These are phyloP conservation scores for Graphilbum ipis-grandicollis DNA, from an alignment of 2,329 filamentous ascomycete species.

Conservation along the genomic window DNA sequence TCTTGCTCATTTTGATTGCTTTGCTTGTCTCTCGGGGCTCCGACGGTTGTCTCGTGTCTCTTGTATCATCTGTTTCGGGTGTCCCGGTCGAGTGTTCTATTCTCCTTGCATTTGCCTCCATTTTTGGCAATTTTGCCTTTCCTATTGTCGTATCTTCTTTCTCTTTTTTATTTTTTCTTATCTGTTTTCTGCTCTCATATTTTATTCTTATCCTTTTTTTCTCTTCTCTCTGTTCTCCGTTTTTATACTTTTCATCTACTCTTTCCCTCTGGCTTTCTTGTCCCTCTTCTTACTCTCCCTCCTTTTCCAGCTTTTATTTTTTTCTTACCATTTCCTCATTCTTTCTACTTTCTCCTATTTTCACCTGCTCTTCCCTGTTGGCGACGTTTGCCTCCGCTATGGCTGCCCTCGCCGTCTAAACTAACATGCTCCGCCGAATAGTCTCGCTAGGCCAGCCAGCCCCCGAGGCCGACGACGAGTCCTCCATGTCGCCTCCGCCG, in stretches of 20 bases:
- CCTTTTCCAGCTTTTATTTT: too few relatives aligned
- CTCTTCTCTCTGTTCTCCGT: neutral
- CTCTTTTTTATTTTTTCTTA: neutral
- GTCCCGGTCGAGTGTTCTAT: too few relatives aligned
- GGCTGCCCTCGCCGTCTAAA: neutral
- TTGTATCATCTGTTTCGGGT: too few relatives aligned
- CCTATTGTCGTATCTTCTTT: neutral
- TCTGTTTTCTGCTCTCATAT: neutral
- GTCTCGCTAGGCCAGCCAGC: conserved; percentile 24
- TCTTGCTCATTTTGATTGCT: neutral
- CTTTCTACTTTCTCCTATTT: too few relatives aligned
- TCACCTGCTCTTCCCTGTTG: too few relatives aligned
- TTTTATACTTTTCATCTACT: neutral
- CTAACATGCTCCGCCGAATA: conserved; percentile 26
- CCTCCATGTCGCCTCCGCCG: conserved; percentile 42
- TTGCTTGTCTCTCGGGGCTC: neutral
- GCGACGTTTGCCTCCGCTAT: too few relatives aligned
- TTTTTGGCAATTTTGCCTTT: neutral
- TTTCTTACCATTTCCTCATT: neutral
- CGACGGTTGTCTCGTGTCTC: too few relatives aligned
- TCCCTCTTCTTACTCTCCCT: neutral
- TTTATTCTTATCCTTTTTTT: neutral
- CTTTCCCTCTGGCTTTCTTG: neutral
- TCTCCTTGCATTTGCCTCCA: neutral
- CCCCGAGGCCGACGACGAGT: conserved; percentile 25